Evolutionary conservation across 352 stramenopile genomes (phyloP).

Genomic region (Phytophthora sp.): DNA sequence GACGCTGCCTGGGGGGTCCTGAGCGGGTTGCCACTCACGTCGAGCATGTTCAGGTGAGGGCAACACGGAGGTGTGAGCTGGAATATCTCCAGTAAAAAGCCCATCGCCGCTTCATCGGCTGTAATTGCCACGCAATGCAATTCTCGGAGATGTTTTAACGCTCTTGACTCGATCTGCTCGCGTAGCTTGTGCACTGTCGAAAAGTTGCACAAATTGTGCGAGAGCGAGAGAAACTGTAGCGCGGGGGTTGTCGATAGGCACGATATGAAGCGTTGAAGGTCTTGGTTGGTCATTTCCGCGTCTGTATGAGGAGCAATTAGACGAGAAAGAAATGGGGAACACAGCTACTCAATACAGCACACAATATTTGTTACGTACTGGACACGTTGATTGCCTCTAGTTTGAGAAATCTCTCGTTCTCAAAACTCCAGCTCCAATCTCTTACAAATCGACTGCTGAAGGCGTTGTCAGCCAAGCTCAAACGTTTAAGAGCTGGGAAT

Average conservation of each 20-base stretch:
- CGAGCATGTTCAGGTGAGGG: conserved; percentile 22
- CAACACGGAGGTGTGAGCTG: conserved; percentile 20
- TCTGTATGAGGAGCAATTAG: conserved; percentile 16
- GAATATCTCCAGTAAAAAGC: conserved; percentile 32
- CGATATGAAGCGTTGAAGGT: conserved; percentile 59
- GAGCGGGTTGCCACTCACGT: conserved; percentile 42
- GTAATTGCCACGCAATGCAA: conserved; percentile 52
- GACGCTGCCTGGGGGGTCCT: conserved; percentile 18
- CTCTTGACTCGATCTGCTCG: conserved; percentile 24
- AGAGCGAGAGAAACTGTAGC: conserved; percentile 44
- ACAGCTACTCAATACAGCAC: neutral
- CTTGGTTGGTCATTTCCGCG: conserved; percentile 57
- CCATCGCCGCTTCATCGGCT: conserved; percentile 30
- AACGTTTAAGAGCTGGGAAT: conserved; percentile 42
- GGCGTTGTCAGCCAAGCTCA: conserved; percentile 47
- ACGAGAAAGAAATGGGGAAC: neutral
- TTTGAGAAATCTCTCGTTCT: conserved; percentile 44
- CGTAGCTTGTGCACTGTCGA: conserved; percentile 41
- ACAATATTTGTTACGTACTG: conserved; percentile 28
- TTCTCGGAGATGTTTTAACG: conserved; percentile 31
- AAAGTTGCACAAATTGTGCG: conserved; percentile 52
- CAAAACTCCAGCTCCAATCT: conserved; percentile 60
- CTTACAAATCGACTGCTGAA: conserved; percentile 73
- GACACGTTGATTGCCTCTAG: conserved; percentile 51
- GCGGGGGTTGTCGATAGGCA: conserved; percentile 42